Conservation (phyloP, 345 rosid species). For the Fremontodendron californicum region DNA sequence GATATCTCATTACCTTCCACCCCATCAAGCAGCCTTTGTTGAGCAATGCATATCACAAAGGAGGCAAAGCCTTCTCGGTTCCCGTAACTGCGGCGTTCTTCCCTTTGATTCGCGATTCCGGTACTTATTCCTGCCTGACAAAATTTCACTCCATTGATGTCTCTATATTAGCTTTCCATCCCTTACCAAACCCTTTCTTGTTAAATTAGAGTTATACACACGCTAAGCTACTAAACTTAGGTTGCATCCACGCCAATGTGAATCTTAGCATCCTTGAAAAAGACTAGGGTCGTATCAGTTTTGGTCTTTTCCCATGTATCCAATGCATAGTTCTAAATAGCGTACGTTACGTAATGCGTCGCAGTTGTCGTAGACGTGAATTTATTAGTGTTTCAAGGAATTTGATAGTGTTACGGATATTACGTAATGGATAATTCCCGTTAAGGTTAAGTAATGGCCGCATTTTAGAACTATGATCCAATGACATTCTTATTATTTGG, state of each 20-base stretch:
- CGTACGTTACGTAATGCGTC: no score
- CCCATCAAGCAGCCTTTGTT: conserved; percentile 65
- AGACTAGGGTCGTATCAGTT: background rate
- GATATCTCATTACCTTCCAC: conserved; percentile 81
- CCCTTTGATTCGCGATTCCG: conserved; percentile 82
- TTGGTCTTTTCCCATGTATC: background rate
- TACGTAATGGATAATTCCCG: no score
- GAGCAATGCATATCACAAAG: conserved; percentile 75
- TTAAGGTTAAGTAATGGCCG: no score
- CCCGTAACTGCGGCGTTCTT: conserved; percentile 69
- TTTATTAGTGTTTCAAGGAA: no score
- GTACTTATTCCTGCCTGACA: conserved; percentile 66
- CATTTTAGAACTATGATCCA: no score
- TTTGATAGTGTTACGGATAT: no score
- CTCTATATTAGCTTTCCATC: conserved; percentile 6
- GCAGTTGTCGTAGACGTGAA: no score
- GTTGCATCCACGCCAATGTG: background rate
- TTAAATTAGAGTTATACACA: background rate
- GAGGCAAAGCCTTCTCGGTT: conserved; percentile 61
- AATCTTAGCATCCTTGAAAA: background rate
- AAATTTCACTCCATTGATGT: conserved; percentile 18
- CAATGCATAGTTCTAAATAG: no score
- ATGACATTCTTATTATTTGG: no score
- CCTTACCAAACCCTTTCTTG: background rate
- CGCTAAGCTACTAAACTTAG: background rate